These are phyloP conservation scores for Diaporthe citriasiana DNA, from an alignment of 2,329 filamentous ascomycete species.

Conservation along the genomic window DNA sequence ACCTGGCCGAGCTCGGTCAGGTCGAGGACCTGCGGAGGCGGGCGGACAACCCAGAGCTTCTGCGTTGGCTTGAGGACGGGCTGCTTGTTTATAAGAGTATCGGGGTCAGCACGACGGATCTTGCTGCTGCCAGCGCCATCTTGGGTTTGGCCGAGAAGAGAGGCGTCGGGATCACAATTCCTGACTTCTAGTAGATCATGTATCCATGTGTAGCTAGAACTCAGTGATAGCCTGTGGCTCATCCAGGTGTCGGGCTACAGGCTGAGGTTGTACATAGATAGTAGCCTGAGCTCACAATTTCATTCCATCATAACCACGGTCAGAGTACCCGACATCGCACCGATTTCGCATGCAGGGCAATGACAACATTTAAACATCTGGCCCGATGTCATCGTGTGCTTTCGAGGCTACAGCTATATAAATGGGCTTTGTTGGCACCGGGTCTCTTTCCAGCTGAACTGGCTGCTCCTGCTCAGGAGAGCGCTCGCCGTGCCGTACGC, in stretches of 20 bases:
- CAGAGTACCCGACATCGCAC: background rate
- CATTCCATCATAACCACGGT: no score
- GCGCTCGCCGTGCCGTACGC: background rate
- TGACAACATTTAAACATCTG: background rate
- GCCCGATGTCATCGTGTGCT: background rate
- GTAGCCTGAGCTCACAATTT: background rate
- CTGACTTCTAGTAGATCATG: conserved; percentile 15
- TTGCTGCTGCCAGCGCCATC: conserved; percentile 58
- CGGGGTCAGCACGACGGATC: conserved; percentile 77
- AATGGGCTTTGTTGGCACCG: background rate
- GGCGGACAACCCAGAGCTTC: conserved; percentile 51
- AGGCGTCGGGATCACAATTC: conserved; percentile 1
- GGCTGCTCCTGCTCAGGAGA: background rate
- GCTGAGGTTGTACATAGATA: background rate
- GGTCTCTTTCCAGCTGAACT: no score
- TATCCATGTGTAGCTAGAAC: background rate
- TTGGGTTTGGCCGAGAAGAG: conserved; percentile 53
- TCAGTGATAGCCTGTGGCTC: background rate
- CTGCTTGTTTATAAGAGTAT: conserved; percentile 80
- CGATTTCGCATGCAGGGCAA: background rate
- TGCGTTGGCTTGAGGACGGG: conserved; percentile 69
- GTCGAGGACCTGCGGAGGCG: conserved; percentile 69
- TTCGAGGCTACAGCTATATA: background rate
- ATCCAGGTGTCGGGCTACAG: background rate
- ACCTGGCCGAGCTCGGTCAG: conserved; percentile 73